Percentiles rank a stretch among this genome's conserved stretches.
Evolutionary conservation across 768 basidiomycete genomes (phyloP).

Genomic region (Amanita subjunquillea): DNA sequence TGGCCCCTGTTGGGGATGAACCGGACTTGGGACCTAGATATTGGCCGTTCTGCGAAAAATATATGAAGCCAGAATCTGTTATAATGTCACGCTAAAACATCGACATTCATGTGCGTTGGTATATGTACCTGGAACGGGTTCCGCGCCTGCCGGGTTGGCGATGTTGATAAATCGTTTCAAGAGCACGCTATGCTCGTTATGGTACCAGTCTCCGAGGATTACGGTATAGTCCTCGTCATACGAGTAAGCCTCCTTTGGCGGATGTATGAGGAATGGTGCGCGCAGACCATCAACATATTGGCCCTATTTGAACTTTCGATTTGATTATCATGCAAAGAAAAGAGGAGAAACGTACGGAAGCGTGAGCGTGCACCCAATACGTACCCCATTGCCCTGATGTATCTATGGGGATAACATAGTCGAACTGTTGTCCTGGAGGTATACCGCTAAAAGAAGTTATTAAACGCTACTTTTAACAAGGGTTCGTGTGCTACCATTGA

Average conservation of each 20-base stretch:
- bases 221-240: slow-evolving; percentile 93
- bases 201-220: slow-evolving; percentile 89
- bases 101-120: background rate
- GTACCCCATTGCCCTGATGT: slow-evolving; percentile 67
- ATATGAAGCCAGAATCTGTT: slow-evolving; percentile 70
- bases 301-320: slow-evolving; percentile 30
- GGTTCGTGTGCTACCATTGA: slow-evolving; percentile 56
- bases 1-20: slow-evolving; percentile 37
- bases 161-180: slow-evolving; percentile 58
- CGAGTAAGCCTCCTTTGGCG: slow-evolving; percentile 46
- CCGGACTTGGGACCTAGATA: slow-evolving; percentile 58
- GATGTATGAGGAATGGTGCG: slow-evolving; percentile 75
- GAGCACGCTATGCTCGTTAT: slow-evolving; percentile 57
- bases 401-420: slow-evolving; percentile 67
- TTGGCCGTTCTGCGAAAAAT: slow-evolving; percentile 64
- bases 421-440: slow-evolving; percentile 58
- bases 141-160: slow-evolving; percentile 73
- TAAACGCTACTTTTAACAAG: background rate
- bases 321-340: background rate
- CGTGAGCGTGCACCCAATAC: slow-evolving; percentile 74
- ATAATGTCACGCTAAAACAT: background rate
- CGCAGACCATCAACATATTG: slow-evolving; percentile 93
- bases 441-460: slow-evolving; percentile 44
- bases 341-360: slow-evolving; percentile 25
- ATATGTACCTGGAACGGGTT: slow-evolving; percentile 72